Base-by-base conservation (phyloP, 257 asterid genomes). In the Solanum dulcamara region DNA sequence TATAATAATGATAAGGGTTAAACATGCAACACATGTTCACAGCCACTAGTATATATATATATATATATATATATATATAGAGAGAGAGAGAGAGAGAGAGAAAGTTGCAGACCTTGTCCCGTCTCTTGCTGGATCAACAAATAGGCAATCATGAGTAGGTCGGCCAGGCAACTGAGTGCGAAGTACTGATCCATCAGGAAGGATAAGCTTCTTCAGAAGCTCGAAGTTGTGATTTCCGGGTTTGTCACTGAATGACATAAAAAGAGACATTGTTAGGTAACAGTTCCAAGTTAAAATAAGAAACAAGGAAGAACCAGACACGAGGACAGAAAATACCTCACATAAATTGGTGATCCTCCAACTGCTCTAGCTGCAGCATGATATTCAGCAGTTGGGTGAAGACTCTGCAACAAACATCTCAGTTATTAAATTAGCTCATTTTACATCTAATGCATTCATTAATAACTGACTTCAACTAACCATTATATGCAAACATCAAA, bases 291-390 rank as follows among this genome's bases (percentile, higher is more conserved):
- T 46, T n/a, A 20, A 32, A 81, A 22, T 7, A 70, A 67, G 75
- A 53, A 46, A 38, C 10, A 32, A 50, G 22, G 77, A 51, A 44
- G 53, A 48, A 66, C 40, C 15, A 20, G 30, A 64, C 10, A 35
- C 26, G 2, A 20, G 42, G 50, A 18, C 35, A 30, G 7, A 48
- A 2, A 32, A 55, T 90, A 95, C 98, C 98, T 95, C 40, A 96
- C 98, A 81, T 96, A 96, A 80, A 96, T 96, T 42, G 92, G 88
- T 66, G 91, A 88, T 68, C 92, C 92, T 81, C 92, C 92, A 57
- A 90, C 83, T 44, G 97, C 94, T 90, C 99, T 94, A 92, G 99
- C 99, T 40, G 98, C 99, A 83, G 98, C 98, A 81, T 96, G 99
- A 86, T 94, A 96, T 53, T 95, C 98, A 32, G 97, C 99, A 85